Evolutionary conservation across 2,329 filamentous ascomycete genomes (phyloP).

Genomic region (Alternaria incomplexa): DNA sequence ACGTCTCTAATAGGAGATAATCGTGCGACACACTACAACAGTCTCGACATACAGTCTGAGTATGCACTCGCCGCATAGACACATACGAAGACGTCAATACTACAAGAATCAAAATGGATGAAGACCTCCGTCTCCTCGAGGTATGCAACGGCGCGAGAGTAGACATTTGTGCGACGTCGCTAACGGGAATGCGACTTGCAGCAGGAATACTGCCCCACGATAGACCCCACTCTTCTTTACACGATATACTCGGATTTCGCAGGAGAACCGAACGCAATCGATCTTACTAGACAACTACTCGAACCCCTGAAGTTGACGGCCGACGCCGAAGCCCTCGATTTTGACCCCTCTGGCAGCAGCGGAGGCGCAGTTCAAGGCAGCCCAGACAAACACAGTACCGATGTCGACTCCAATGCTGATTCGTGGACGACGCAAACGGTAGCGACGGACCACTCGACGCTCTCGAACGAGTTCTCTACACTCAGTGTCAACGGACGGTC

Average conservation of each 20-base stretch:
- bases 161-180: constrained; percentile 12
- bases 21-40: neutral
- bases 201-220: constrained; percentile 73
- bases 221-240: constrained; percentile 79
- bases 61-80: constrained; percentile 31
- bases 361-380: constrained; percentile 42
- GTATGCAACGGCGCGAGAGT: constrained; percentile 21
- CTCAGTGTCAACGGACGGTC: constrained; percentile 36
- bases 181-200: constrained; percentile 44
- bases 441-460: constrained; percentile 58
- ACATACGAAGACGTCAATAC: constrained; percentile 29
- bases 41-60: constrained; percentile 20
- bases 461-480: constrained; percentile 55
- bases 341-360: constrained; percentile 77
- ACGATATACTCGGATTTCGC: constrained; percentile 79
- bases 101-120: constrained; percentile 44
- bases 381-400: constrained; percentile 25
- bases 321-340: constrained; percentile 71
- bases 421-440: constrained; percentile 51
- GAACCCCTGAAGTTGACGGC: constrained; percentile 71
- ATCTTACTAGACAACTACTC: constrained; percentile 65
- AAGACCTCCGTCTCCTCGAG: constrained; percentile 41
- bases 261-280: constrained; percentile 59
- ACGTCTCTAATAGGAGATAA: neutral
- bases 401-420: constrained; percentile 45